Conservation (phyloP, 257 asterid genomes). For the Thymus mandschuricus region DNA sequence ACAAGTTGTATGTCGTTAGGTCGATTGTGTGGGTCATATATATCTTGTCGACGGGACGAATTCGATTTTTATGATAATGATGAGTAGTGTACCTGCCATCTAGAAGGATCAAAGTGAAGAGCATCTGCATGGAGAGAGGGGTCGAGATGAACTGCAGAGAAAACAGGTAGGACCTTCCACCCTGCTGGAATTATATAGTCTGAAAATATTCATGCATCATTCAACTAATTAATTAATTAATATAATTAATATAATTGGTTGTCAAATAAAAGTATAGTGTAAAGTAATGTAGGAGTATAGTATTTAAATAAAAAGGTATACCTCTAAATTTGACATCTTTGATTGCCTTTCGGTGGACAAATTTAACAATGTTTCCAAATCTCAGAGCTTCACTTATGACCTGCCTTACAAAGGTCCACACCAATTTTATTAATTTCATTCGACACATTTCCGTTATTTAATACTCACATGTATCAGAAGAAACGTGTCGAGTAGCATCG, state of each 20-base stretch:
- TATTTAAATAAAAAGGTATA: conserved; percentile 11
- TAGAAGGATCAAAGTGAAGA: conserved; percentile 65
- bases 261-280: background rate
- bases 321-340: conserved; percentile 78
- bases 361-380: conserved; percentile 82
- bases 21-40: background rate
- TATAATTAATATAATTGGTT: too few species aligned
- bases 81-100: conserved; percentile 63
- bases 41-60: too few species aligned
- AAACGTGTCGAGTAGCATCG: too few species aligned
- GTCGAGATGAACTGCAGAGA: conserved; percentile 80
- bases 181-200: conserved; percentile 79
- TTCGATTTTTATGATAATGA: too few species aligned
- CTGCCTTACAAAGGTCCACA: conserved; percentile 48
- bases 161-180: conserved; percentile 85
- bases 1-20: background rate
- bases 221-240: too few species aligned
- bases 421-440: conserved; percentile 18
- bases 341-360: conserved; percentile 91
- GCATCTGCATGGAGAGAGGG: conserved; percentile 61
- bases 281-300: background rate
- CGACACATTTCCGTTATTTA: background rate
- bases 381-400: conserved; percentile 88
- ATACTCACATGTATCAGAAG: too few species aligned
- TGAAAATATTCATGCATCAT: conserved; percentile 17